Evolutionary conservation across 2,329 filamentous ascomycete genomes (phyloP), one percentile per base, ranked within the genome.

Genomic region (Purpureocillium lavendulum): DNA sequence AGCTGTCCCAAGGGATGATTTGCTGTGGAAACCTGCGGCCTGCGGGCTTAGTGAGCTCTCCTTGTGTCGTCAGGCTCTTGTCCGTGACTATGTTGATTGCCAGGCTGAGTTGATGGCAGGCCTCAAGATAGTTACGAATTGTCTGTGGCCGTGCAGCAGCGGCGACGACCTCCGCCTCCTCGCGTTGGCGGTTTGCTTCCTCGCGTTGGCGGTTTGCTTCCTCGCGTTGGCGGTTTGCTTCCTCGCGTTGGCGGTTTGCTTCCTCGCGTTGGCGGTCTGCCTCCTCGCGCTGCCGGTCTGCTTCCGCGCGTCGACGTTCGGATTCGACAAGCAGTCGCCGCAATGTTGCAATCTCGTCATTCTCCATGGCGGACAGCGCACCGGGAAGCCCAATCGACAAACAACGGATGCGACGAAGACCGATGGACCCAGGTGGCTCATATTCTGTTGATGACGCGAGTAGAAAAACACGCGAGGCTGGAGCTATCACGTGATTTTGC

Each of bases 1-100:
- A 66, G 39, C 55, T 47, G 10, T 53, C 36, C 60, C 55, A 66
- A 3, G 54, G 60, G 15, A 61, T 45, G 26, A 67, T 64, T 35
- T 53, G 53, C 45, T 40, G 45, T 43, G 62, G 61, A 40, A 44
- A 64, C 11, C 59, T 42, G 38, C 58, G 54, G 33, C 58, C 56
- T 36, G 41, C 44, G 9, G 56, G 54, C 34, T 62, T 55, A 0
- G 57, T 63, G 1, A 50, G 55, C 7, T 26, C 21, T 26, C 21
- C 21, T 10, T 26, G 21, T 26, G 21, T 26, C 21, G 21, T 26
- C 21, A 26, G 57, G 45, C 35, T 56, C 59, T 49, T 61, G 33
- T 59, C 47, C n/a, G 57, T 61, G 1, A 59, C 42, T 7, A 63
- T 49, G 35, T 54, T 6, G 36, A 61, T 53, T 24, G 48, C 44